Evolutionary conservation across 345 rosid species (phyloP), one percentile per base, ranked within the genome.

Genomic region (Lepidium sativum): DNA sequence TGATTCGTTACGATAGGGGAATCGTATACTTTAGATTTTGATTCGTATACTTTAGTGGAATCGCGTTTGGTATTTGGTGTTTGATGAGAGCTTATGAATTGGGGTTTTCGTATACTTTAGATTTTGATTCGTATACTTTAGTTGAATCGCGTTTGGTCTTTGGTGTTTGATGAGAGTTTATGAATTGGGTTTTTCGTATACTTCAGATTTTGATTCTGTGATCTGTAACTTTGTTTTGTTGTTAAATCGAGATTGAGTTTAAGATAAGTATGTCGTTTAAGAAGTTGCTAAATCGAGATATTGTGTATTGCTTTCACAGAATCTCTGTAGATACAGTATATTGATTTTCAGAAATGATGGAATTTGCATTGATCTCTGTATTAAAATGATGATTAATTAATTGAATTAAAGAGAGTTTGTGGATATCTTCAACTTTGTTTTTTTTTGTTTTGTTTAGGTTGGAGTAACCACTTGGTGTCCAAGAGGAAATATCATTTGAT

Each of bases 381-480:
- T n/a, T n/a, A 12, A 11, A 1, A 29, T 13, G 6, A 23, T 23
- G 25, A 23, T 23, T 23, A 2, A 2, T 1, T 0, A 23, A 0
- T 23, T 23, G 0, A 3, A 1, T 2, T 23, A 23, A 0, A 1
- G n/a, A n/a, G 25, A 2, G 4, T 23, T 23, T 2, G 4, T 23
- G 2, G 0, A 23, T 2, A 23, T 72, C 0, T 11, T n/a, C 5
- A 6, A 9, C 16, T 47, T 59, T 15, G 61, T 3, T 4, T 17
- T 25, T n/a, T n/a, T 32, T 12, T 56, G 47, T 2, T 49, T 53
- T 37, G 2, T 60, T 6, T 33, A 92, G 97, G 98, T 15, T 92
- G 98, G 96, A 78, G 91, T 45, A 75, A 79, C 42, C 88, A 89
- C 57, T 86, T 81, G 39, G 80, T 89, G 16, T 83, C 91, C 0